These are phyloP conservation scores for Yamadazyma aaseri DNA, from an alignment of 1,139 yeast species.

Conservation along the genomic window DNA sequence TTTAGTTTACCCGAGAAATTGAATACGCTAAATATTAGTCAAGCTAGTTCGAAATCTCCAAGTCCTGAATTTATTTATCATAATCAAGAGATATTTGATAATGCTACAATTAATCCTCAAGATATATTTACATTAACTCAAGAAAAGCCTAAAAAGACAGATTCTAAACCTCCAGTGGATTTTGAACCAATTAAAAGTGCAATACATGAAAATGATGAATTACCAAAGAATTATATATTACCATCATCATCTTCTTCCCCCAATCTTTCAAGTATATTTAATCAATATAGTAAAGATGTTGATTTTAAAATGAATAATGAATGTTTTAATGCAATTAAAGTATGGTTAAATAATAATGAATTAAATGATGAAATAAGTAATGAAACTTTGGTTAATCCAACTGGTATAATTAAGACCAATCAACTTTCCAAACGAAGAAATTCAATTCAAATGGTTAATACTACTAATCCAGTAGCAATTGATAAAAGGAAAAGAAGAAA, in stretches of 20 bases:
- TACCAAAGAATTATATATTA: conserved; percentile 11
- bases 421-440: conserved; percentile 20
- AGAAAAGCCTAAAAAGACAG: not conserved
- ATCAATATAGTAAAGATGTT: conserved; percentile 12
- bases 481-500: conserved; percentile 16
- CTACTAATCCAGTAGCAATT: conserved; percentile 4
- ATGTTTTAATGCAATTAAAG: conserved; percentile 38
- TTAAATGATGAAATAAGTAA: conserved; percentile 12
- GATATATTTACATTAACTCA: conserved; percentile 21
- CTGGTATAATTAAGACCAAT: conserved; percentile 21
- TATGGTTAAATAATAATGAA: conserved; percentile 32
- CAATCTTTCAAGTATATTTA: conserved; percentile 9
- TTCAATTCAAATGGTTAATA: conserved; percentile 21
- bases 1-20: conserved; percentile 27
- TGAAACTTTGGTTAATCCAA: conserved; percentile 25
- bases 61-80: conserved; percentile 16
- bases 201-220: not conserved
- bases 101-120: conserved; percentile 35
- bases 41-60: conserved; percentile 13
- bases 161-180: not conserved
- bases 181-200: not conserved
- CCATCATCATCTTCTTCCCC: conserved; percentile 18
- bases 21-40: conserved; percentile 21
- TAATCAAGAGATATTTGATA: conserved; percentile 14
- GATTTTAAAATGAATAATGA: conserved; percentile 42